A percentile compares a stretch with the other conserved stretches of the same genome.
Conservation (phyloP, 306 rosid species). For the Begonia fuchsioides region DNA sequence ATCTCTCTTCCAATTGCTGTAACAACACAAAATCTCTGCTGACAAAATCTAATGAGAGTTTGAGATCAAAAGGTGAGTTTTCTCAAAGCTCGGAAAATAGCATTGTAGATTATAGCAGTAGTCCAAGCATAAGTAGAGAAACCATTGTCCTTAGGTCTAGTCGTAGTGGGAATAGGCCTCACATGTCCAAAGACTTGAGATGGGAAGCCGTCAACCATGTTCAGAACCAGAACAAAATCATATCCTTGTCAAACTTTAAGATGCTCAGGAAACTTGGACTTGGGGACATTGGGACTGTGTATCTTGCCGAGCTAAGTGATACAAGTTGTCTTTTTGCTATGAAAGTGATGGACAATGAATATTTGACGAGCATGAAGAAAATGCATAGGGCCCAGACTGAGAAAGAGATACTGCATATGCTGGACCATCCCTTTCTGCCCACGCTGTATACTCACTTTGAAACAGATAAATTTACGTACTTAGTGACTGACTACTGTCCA, state of each 20-base stretch:
- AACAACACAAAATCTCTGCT: conserved; percentile 36
- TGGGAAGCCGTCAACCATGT: conserved; percentile 76
- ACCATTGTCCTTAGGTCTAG: conserved; percentile 65
- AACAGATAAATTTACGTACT: conserved; percentile 73
- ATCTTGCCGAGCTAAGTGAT: conserved; percentile 76
- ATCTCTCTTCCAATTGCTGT: conserved; percentile 30
- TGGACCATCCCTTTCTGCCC: conserved; percentile 98
- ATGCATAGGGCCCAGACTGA: conserved; percentile 87
- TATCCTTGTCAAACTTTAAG: conserved; percentile 67
- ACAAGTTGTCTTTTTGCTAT: conserved; percentile 70
- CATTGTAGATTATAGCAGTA: conserved; percentile 75
- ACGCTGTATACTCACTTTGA: conserved; percentile 62
- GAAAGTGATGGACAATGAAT: conserved; percentile 90
- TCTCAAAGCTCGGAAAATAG: conserved; percentile 97
- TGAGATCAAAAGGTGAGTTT: conserved; percentile 72
- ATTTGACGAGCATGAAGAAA: conserved; percentile 66
- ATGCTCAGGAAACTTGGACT: conserved; percentile 73
- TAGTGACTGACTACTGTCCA: conserved; percentile 91
- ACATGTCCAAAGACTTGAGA: conserved; percentile 89
- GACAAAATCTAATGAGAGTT: conserved; percentile 46
- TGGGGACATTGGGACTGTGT: conserved; percentile 96
- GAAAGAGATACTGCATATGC: conserved; percentile 76
- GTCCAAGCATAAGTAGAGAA: conserved; percentile 89
- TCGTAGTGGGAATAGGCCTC: conserved; percentile 82
- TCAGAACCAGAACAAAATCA: conserved; percentile 60